Percentiles rank a stretch among this genome's conserved stretches.
These are phyloP conservation scores for Mycosphaerella sp. DNA, from an alignment of 2,329 filamentous ascomycete species.

Conservation along the genomic window DNA sequence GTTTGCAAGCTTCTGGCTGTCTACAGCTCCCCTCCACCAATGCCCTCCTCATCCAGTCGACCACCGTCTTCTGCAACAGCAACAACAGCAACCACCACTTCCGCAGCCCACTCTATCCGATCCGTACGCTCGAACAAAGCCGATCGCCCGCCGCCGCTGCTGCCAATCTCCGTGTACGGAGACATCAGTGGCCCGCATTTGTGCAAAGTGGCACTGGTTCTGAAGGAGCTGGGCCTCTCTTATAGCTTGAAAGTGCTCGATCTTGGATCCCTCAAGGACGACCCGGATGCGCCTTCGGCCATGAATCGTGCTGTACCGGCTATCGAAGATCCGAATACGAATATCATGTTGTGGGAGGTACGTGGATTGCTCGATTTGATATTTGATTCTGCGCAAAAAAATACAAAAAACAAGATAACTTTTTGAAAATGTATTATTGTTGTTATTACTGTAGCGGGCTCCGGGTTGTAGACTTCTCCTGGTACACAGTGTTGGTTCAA, in stretches of 20 bases:
- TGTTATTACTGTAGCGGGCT: background rate
- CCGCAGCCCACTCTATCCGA: background rate
- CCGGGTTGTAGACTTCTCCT: background rate
- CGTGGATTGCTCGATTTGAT: background rate
- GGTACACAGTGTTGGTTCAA: background rate
- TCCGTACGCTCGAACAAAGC: background rate
- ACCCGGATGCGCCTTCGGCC: conserved; percentile 36
- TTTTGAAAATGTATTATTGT: background rate
- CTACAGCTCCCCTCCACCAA: conserved; percentile 1
- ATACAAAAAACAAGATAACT: too few species aligned
- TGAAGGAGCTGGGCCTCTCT: conserved; percentile 9
- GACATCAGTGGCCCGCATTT: conserved; percentile 16
- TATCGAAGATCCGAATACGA: conserved; percentile 42
- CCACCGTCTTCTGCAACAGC: background rate
- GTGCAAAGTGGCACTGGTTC: conserved; percentile 11
- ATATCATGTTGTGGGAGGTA: conserved; percentile 45
- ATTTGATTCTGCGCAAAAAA: too few species aligned
- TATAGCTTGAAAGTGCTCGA: conserved; percentile 9
- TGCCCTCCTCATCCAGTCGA: background rate
- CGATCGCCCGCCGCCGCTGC: background rate
- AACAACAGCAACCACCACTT: background rate
- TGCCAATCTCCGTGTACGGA: conserved; percentile 8
- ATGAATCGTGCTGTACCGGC: conserved; percentile 41
- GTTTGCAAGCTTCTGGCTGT: conserved; percentile 8
- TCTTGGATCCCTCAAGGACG: conserved; percentile 26